phyloP scores from a whole-genome alignment of 2,329 filamentous ascomycete genomes.

The Penicillium decumbens region DNA sequence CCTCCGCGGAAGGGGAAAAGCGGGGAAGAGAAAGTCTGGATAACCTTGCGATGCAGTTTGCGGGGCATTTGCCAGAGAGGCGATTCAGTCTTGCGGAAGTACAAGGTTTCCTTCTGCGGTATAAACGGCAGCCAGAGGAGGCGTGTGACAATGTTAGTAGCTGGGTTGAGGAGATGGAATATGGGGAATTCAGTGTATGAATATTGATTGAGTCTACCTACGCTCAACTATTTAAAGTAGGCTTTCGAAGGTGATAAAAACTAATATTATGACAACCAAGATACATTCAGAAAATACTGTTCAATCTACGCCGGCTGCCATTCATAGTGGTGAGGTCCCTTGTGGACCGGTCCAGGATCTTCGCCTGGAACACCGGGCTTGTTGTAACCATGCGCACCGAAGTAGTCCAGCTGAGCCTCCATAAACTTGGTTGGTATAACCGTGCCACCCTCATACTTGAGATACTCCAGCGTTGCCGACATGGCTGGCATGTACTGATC shows the following conservation, averaged over 20 bases:
- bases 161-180: neutral
- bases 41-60: neutral
- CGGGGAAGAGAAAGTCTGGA: neutral
- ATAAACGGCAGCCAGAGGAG: neutral
- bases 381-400: slow-evolving; percentile 64
- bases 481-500: slow-evolving; percentile 60
- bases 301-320: slow-evolving; percentile 47
- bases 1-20: neutral
- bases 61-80: neutral
- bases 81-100: neutral
- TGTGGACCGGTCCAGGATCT: slow-evolving; percentile 48
- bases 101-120: neutral
- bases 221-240: neutral
- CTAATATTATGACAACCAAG: neutral
- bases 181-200: neutral
- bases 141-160: neutral
- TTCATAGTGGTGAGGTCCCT: slow-evolving; percentile 60
- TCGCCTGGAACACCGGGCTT: slow-evolving; percentile 48
- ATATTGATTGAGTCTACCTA: too few relatives aligned
- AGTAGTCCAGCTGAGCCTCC: slow-evolving; percentile 67
- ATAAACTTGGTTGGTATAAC: slow-evolving; percentile 64
- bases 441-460: slow-evolving; percentile 59
- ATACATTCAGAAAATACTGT: neutral
- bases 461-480: slow-evolving; percentile 60
- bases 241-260: neutral